Conservation (phyloP, 1,284 basidiomycete genomes). For the Ganoderma sinense region DNA sequence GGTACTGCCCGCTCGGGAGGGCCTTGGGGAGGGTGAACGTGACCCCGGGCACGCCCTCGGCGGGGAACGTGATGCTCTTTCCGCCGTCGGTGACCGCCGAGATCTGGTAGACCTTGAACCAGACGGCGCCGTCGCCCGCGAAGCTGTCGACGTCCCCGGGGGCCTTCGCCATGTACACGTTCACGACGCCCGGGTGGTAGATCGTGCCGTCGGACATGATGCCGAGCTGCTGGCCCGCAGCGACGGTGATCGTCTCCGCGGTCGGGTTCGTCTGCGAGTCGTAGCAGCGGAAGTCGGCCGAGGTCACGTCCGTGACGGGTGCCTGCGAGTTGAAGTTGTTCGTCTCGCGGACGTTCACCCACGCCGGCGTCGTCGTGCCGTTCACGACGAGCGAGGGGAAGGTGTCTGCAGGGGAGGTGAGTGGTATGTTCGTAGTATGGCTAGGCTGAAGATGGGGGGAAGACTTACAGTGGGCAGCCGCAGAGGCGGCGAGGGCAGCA, state of each 20-base stretch:
- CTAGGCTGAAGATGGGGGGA: not conserved
- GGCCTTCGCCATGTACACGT: slow-evolving; percentile 51
- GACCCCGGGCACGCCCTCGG: slow-evolving; percentile 30
- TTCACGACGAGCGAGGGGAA: slow-evolving; percentile 39
- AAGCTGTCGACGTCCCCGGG: slow-evolving; percentile 49
- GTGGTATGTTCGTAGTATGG: not conserved
- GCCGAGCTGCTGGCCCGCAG: slow-evolving; percentile 26
- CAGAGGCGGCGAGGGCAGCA: slow-evolving; percentile 26
- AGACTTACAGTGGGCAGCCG: slow-evolving; percentile 28
- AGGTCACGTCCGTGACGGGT: slow-evolving; percentile 45
- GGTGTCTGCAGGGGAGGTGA: slow-evolving; percentile 30
- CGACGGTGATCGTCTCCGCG: slow-evolving; percentile 43
- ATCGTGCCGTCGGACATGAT: slow-evolving; percentile 35
- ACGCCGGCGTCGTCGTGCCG: slow-evolving; percentile 39
- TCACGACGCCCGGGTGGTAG: slow-evolving; percentile 44
- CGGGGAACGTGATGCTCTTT: slow-evolving; percentile 36
- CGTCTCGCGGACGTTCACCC: slow-evolving; percentile 53
- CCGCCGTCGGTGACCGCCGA: slow-evolving; percentile 29
- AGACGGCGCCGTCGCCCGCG: slow-evolving; percentile 49
- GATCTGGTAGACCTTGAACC: slow-evolving; percentile 51
- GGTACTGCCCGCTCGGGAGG: slow-evolving; percentile 55
- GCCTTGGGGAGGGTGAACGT: slow-evolving; percentile 52
- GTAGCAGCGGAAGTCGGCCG: slow-evolving; percentile 56
- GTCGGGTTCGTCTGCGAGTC: slow-evolving; percentile 49
- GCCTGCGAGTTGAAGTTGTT: slow-evolving; percentile 51